These are phyloP conservation scores for Plantago ovata DNA, from an alignment of 257 asterid genomes.

Conservation along the genomic window DNA sequence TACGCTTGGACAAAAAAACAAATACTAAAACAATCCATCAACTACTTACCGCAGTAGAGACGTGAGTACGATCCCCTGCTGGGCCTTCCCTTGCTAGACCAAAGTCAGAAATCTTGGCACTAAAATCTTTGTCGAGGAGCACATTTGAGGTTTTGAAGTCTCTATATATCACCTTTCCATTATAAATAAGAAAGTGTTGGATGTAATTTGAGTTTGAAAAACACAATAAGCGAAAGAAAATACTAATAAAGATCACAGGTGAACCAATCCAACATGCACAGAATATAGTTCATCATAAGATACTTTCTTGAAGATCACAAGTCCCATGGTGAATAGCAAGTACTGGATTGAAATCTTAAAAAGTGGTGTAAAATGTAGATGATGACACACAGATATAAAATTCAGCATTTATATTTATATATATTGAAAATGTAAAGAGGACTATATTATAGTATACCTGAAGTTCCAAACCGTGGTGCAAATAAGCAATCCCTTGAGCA, in stretches of 20 bases:
- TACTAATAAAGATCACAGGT: background rate
- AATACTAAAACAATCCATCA: constrained; percentile 3
- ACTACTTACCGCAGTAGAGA: constrained; percentile 81
- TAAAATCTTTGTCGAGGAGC: constrained; percentile 74
- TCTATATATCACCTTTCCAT: constrained; percentile 72
- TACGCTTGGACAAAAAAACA: background rate
- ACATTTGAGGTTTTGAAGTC: constrained; percentile 89
- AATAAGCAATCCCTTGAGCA: constrained; percentile 84
- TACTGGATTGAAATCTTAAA: too few species aligned
- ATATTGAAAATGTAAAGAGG: background rate
- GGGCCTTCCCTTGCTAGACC: constrained; percentile 99
- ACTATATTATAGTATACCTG: constrained; percentile 44
- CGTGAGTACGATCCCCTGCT: constrained; percentile 63
- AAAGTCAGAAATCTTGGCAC: constrained; percentile 79
- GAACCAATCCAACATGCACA: too few species aligned
- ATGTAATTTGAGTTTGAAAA: background rate
- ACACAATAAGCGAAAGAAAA: constrained; percentile 4
- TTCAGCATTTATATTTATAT: background rate
- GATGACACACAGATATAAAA: background rate
- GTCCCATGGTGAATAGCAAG: too few species aligned
- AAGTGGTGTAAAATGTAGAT: too few species aligned
- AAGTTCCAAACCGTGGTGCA: constrained; percentile 77
- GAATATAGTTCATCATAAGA: too few species aligned
- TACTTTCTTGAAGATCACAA: too few species aligned
- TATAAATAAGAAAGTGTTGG: constrained; percentile 5